phyloP scores from a whole-genome alignment of 2,329 filamentous ascomycete genomes.

The Cercospora berteroae region DNA sequence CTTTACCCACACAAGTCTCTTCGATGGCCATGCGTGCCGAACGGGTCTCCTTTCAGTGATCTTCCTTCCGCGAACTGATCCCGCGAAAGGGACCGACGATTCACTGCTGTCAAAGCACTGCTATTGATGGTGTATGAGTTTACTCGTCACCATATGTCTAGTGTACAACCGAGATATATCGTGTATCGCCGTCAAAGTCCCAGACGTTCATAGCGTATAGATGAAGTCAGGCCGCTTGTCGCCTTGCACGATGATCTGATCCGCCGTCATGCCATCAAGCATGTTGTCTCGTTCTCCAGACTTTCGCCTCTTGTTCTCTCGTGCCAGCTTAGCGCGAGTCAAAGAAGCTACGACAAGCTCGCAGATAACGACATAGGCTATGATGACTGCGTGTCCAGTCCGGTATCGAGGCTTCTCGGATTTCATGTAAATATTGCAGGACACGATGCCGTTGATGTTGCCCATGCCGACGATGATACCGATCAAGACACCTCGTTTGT shows the following conservation, averaged over 20 bases:
- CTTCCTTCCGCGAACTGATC: not conserved
- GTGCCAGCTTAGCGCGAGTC: slow-evolving; percentile 59
- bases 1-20: not conserved
- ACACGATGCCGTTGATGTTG: slow-evolving; percentile 80
- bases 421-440: slow-evolving; percentile 69
- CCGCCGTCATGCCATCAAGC: slow-evolving; percentile 61
- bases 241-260: slow-evolving; percentile 64
- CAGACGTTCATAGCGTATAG: slow-evolving; percentile 19
- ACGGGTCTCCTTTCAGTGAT: not conserved
- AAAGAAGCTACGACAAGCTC: slow-evolving; percentile 65
- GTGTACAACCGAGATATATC: not conserved
- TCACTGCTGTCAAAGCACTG: not conserved
- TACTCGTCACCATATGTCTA: not conserved
- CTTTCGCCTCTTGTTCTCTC: slow-evolving; percentile 68
- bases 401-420: slow-evolving; percentile 25
- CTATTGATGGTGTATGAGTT: not conserved
- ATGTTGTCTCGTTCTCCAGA: slow-evolving; percentile 64
- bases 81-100: not conserved
- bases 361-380: slow-evolving; percentile 68
- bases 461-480: slow-evolving; percentile 86
- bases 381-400: slow-evolving; percentile 69
- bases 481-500: slow-evolving; percentile 82
- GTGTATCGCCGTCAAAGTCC: not conserved
- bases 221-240: slow-evolving; percentile 54
- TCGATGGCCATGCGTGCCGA: not conserved